Conservation (phyloP, 257 asterid genomes). For the Lycium barbarum region DNA sequence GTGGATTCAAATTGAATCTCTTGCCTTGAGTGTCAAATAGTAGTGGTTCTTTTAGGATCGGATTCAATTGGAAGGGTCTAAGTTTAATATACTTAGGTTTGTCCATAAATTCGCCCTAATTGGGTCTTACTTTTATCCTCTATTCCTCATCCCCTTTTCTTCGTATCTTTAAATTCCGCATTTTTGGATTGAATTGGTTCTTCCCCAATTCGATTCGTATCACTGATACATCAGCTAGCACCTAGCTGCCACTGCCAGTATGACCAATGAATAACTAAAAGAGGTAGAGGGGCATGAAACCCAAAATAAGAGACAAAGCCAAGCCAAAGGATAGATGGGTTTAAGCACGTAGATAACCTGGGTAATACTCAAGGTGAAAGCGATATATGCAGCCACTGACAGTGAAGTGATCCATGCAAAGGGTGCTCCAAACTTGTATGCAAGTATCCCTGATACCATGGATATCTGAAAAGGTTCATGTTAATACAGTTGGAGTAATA, state of each 20-base stretch:
- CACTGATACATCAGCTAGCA: not conserved
- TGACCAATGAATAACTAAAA: not conserved
- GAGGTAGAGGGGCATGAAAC: not conserved
- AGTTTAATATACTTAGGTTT: no score
- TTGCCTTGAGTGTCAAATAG: no score
- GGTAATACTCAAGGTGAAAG: conserved; percentile 83
- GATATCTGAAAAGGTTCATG: conserved; percentile 74
- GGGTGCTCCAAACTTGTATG: conserved; percentile 95
- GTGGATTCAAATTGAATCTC: no score
- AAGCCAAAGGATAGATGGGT: conserved; percentile 12
- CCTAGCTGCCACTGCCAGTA: conserved; percentile 24
- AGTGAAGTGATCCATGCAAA: conserved; percentile 96
- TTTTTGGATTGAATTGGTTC: no score
- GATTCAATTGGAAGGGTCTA: no score
- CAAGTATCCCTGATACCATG: conserved; percentile 97
- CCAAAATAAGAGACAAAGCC: conserved; percentile 13
- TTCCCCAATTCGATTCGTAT: no score
- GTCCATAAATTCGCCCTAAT: no score
- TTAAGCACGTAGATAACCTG: conserved; percentile 60
- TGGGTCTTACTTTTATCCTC: no score
- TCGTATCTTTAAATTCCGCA: no score
- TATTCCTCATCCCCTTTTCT: no score
- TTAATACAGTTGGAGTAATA: conserved; percentile 42
- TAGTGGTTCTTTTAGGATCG: no score
- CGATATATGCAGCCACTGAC: conserved; percentile 82